Evolutionary conservation across 2,329 filamentous ascomycete genomes (phyloP).

Genomic region (Cladosporium halotolerans): DNA sequence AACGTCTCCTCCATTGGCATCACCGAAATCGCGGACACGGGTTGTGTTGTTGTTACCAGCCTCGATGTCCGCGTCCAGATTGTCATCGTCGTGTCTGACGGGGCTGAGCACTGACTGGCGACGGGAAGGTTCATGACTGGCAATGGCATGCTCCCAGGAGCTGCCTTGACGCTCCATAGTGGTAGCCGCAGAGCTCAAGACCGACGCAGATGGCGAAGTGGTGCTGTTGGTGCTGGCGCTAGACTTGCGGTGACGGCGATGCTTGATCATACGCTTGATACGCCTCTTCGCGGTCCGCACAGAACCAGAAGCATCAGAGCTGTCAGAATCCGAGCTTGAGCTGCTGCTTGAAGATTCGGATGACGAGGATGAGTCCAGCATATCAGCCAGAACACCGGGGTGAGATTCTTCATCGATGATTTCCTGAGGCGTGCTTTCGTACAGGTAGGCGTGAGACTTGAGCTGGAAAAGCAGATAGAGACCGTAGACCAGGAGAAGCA

Average conservation of each 20-base stretch:
- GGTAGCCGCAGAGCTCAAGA: slow-evolving; percentile 38
- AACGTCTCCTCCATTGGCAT: slow-evolving; percentile 25
- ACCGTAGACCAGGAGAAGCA: slow-evolving; percentile 73
- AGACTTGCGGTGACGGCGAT: slow-evolving; percentile 67
- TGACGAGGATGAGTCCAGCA: slow-evolving; percentile 65
- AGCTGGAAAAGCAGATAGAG: slow-evolving; percentile 85
- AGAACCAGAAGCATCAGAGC: slow-evolving; percentile 45
- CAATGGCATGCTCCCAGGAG: slow-evolving; percentile 32
- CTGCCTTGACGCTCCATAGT: slow-evolving; percentile 31
- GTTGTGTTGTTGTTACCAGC: slow-evolving; percentile 29
- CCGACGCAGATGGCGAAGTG: slow-evolving; percentile 44
- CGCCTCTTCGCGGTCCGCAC: slow-evolving; percentile 61
- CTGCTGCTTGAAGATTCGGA: slow-evolving; percentile 49
- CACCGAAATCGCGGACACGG: slow-evolving; percentile 44
- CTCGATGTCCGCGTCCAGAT: slow-evolving; percentile 47
- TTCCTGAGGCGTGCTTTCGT: slow-evolving; percentile 85
- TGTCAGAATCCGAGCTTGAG: slow-evolving; percentile 56
- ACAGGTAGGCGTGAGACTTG: slow-evolving; percentile 87
- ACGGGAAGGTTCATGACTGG: slow-evolving; percentile 24
- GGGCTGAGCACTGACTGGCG: slow-evolving; percentile 33
- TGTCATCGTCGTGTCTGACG: slow-evolving; percentile 51
- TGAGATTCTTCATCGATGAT: slow-evolving; percentile 88
- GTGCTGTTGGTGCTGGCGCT: slow-evolving; percentile 65
- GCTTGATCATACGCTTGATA: slow-evolving; percentile 68
- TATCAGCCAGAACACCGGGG: slow-evolving; percentile 74